Evolutionary conservation across 192 early-diverging fungal species (phyloP).

Genomic region (Rhizophagus clarus): DNA sequence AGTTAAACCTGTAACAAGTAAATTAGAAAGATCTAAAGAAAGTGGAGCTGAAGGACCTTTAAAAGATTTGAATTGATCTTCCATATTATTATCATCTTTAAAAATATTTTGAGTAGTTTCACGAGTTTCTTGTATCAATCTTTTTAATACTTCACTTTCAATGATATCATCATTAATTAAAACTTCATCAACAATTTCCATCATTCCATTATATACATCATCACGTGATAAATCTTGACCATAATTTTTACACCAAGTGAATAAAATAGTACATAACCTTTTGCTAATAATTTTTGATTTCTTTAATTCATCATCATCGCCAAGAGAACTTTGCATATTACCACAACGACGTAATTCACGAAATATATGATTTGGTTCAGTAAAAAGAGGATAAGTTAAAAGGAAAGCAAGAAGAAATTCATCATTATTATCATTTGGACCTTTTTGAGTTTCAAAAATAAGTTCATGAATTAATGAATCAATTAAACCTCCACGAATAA

Average conservation of each 20-base stretch:
- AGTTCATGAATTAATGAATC: conserved; percentile 66
- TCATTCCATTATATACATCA: conserved; percentile 35
- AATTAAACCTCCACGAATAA: conserved; percentile 43
- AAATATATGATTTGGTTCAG: conserved; percentile 33
- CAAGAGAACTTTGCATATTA: conserved; percentile 15
- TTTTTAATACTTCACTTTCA: conserved; percentile 1
- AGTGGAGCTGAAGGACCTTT: background rate
- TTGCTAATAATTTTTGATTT: background rate
- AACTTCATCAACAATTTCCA: conserved; percentile 32
- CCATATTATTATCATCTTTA: conserved; percentile 15
- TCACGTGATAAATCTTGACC: conserved; percentile 39
- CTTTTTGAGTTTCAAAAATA: conserved; percentile 49
- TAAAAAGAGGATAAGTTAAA: conserved; percentile 45
- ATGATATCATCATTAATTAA: background rate
- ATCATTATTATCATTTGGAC: conserved; percentile 11
- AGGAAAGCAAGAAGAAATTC: conserved; percentile 43
- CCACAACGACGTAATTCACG: conserved; percentile 26
- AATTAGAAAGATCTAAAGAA: conserved; percentile 49
- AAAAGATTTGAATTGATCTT: background rate
- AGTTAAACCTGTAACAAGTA: conserved; percentile 61
- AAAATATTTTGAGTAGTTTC: background rate
- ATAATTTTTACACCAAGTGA: conserved; percentile 40
- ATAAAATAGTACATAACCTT: conserved; percentile 24
- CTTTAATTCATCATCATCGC: conserved; percentile 24
- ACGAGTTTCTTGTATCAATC: conserved; percentile 13